Base-by-base conservation (phyloP, 2,329 filamentous ascomycete genomes). In the Thyridium curvatum region DNA sequence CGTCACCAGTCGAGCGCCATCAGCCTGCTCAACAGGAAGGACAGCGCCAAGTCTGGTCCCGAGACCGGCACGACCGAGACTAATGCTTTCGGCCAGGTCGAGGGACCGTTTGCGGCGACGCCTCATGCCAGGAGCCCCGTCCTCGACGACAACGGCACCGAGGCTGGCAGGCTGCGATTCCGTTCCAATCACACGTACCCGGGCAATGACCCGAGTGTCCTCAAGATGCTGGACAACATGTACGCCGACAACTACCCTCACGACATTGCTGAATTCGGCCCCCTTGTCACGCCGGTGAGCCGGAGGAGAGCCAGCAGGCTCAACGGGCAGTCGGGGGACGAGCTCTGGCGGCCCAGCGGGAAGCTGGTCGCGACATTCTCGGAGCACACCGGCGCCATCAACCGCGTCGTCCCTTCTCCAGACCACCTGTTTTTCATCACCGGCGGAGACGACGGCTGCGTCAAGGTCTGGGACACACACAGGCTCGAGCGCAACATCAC, bases 391-490 rank as follows among this genome's bases (percentile, higher is more conserved):
- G 87, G 80, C 1, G 77, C 86, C 8, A 79, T 97, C 46, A 95
- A 85, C 53, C 79, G 90, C 9, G 78, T 97, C 10, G 71, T 85
- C 3, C 78, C 88, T 8, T 83, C 93, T 2, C 88, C 91, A 1
- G 93, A 98, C 54, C 91, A 98, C 57, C 68, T 82, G 4, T 98
- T 98, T 64, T 98, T 98, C 60, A 74, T 96, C 41, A 97, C 93
- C 1, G 91, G 82, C 7, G 91, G 90, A 9, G 87, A 95, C 52
- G 93, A 98, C 60, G 87, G 93, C 3, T 80, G 77, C 7, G 86
- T 96, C 41, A 94, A 87, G 54, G 75, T 98, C 5, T 98, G 93
- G 93, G 93, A 98, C 62, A 84, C 88, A 18, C 82, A 81, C 18
- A 77, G 93, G 17, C 72, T 98, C 7, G 93, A 98, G 62, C 84